These are phyloP conservation scores for Lactifluus subvellereus DNA, from an alignment of 768 basidiomycete species.

Conservation along the genomic window DNA sequence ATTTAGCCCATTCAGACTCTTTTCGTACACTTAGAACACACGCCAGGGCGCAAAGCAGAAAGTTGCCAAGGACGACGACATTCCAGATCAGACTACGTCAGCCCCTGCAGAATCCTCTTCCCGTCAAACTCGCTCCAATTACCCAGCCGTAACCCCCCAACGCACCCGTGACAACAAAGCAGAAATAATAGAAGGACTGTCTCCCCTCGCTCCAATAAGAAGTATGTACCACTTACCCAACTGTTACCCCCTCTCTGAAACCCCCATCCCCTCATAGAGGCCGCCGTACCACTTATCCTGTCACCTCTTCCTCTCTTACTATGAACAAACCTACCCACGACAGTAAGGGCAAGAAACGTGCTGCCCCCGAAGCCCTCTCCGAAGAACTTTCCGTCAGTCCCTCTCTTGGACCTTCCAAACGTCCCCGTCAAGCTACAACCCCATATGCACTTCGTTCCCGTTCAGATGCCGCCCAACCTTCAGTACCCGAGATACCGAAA, in stretches of 20 bases:
- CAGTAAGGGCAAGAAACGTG: conserved; percentile 90
- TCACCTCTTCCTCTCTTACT: conserved; percentile 40
- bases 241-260: conserved; percentile 26
- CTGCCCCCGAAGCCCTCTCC: conserved; percentile 60
- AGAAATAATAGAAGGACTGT: conserved; percentile 57
- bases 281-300: conserved; percentile 49
- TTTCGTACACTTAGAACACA: conserved; percentile 54
- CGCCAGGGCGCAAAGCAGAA: conserved; percentile 27
- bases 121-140: conserved; percentile 24
- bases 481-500: conserved; percentile 60
- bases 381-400: conserved; percentile 52
- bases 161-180: conserved; percentile 29
- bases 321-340: conserved; percentile 76
- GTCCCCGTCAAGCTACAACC: conserved; percentile 44
- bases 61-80: conserved; percentile 29
- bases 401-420: conserved; percentile 50
- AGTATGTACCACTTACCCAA: conserved; percentile 34
- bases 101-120: conserved; percentile 21
- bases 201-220: conserved; percentile 8
- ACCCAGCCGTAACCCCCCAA: conserved; percentile 12
- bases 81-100: conserved; percentile 20
- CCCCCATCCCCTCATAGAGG: conserved; percentile 38
- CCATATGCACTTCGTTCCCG: conserved; percentile 66
- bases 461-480: conserved; percentile 36
- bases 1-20: conserved; percentile 41